These are phyloP conservation scores for Aschersonia sp. DNA, from an alignment of 2,329 filamentous ascomycete species.

Conservation along the genomic window DNA sequence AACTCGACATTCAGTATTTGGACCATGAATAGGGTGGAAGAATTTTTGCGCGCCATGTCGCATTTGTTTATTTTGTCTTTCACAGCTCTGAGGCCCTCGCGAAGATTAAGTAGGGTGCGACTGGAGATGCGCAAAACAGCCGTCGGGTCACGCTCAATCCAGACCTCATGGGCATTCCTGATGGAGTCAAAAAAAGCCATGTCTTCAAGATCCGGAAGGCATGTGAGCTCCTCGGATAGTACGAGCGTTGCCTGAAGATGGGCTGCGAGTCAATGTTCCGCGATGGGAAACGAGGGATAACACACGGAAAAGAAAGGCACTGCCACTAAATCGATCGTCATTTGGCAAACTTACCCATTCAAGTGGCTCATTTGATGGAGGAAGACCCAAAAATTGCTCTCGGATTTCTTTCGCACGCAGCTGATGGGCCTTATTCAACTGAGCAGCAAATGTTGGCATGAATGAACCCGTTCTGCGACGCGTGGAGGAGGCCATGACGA, in stretches of 20 bases:
- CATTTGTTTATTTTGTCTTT: conserved; percentile 19
- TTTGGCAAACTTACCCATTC: neutral
- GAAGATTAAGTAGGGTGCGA: conserved; percentile 10
- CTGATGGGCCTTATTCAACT: neutral
- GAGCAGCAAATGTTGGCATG: neutral
- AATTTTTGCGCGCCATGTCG: conserved; percentile 12
- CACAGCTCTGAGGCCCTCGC: conserved; percentile 12
- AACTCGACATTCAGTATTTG: conserved; percentile 9
- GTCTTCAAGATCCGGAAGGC: conserved; percentile 12
- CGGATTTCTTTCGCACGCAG: neutral
- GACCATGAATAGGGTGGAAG: conserved; percentile 12
- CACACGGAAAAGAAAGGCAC: too few relatives aligned
- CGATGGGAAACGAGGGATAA: too few relatives aligned
- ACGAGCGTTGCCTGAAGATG: conserved; percentile 11
- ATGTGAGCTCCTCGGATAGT: conserved; percentile 13
- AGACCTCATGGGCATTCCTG: conserved; percentile 14
- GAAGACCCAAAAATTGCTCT: neutral
- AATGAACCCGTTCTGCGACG: neutral
- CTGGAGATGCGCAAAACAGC: conserved; percentile 14
- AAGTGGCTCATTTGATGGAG: neutral
- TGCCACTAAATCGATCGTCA: too few relatives aligned
- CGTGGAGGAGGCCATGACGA: too few relatives aligned
- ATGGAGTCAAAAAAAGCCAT: conserved; percentile 12
- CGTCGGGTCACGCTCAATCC: conserved; percentile 12
- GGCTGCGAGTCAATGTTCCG: too few relatives aligned